These are phyloP conservation scores for Blastocystis sp. DNA, from an alignment of 352 stramenopile genomes.

Conservation along the genomic window DNA sequence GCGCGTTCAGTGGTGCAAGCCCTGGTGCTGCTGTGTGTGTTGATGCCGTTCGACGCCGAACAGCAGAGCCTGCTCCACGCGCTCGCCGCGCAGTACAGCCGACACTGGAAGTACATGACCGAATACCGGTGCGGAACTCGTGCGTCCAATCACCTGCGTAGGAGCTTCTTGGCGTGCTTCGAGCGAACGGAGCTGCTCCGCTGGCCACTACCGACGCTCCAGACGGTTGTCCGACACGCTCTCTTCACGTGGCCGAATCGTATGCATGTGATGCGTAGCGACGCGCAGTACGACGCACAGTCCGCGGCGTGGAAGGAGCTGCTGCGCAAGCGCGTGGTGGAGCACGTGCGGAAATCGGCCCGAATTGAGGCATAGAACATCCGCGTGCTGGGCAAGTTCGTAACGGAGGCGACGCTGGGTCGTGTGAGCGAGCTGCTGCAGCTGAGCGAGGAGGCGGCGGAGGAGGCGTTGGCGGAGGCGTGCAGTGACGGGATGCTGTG, in stretches of 20 bases:
- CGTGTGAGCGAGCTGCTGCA: neutral
- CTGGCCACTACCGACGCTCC: slow-evolving; percentile 7
- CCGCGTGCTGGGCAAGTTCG: slow-evolving; percentile 26
- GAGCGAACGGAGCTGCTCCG: slow-evolving; percentile 24
- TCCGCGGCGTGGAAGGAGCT: slow-evolving; percentile 19
- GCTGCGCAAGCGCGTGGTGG: slow-evolving; percentile 35
- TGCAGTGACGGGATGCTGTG: slow-evolving; percentile 23
- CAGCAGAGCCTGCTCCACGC: neutral
- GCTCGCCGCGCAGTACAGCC: neutral
- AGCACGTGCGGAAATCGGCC: slow-evolving; percentile 5
- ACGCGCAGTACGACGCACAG: neutral
- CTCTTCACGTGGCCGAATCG: slow-evolving; percentile 1
- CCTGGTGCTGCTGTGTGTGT: slow-evolving; percentile 1
- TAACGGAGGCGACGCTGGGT: slow-evolving; percentile 5
- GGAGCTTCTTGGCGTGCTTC: slow-evolving; percentile 31
- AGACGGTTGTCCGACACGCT: neutral
- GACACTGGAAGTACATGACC: slow-evolving; percentile 50
- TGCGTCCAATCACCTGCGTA: too few species aligned
- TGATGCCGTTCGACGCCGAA: slow-evolving; percentile 29
- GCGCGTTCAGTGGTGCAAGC: neutral
- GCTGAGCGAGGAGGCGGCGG: neutral
- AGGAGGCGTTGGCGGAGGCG: slow-evolving; percentile 16
- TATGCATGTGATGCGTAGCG: neutral
- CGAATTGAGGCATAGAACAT: slow-evolving; percentile 43
- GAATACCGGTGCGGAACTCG: neutral